Conservation (phyloP, 2,329 filamentous ascomycete species). For the Sporothrix pseudoabietina region DNA sequence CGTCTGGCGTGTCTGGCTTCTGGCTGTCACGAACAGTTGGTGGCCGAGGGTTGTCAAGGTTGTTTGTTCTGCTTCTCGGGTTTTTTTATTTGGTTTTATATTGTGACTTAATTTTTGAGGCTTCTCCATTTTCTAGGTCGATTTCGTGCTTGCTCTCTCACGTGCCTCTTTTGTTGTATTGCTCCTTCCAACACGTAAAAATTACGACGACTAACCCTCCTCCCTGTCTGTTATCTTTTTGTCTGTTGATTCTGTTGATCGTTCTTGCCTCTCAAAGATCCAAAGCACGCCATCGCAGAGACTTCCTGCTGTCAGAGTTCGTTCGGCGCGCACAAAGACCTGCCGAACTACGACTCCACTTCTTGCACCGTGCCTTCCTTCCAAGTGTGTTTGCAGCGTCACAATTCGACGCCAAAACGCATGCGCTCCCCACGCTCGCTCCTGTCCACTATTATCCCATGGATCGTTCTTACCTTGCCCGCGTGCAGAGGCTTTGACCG, state of each 20-base stretch:
- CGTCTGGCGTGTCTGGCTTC: background rate
- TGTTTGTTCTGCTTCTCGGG: background rate
- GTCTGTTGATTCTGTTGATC: background rate
- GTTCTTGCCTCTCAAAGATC: background rate
- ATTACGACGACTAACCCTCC: background rate
- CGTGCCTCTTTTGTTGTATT: background rate
- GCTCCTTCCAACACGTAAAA: background rate
- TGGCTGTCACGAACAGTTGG: background rate
- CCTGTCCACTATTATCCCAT: background rate
- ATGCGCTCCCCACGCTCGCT: background rate
- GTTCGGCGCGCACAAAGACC: background rate
- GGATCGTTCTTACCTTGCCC: background rate
- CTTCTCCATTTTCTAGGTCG: background rate
- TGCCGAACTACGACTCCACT: background rate
- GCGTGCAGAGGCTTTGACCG: background rate
- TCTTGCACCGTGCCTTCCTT: background rate
- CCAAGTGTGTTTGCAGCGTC: background rate
- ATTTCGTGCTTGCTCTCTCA: background rate
- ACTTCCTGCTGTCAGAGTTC: slow-evolving; percentile 3
- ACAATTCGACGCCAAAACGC: background rate
- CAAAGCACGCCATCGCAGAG: slow-evolving; percentile 12
- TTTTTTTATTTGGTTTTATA: background rate
- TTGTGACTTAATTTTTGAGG: background rate
- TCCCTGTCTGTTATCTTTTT: background rate
- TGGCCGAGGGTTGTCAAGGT: background rate